Percentiles rank a stretch among this genome's conserved stretches.
phyloP scores from a whole-genome alignment of 139 green algal species.

The Trebouxia sp. region DNA sequence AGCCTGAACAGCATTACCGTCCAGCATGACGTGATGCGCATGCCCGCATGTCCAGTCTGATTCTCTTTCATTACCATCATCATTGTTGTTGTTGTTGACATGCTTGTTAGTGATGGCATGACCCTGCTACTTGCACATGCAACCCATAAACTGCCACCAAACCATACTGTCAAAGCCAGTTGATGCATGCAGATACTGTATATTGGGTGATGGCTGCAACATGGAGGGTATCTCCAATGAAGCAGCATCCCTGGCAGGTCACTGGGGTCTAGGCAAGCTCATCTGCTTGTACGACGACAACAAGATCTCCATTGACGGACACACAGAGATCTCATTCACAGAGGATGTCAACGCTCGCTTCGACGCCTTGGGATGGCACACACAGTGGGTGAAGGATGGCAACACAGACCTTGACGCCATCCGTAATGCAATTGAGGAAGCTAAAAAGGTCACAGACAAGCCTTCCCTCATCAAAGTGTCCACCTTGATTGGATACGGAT shows the following conservation, averaged over 20 bases:
- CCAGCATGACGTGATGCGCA: too few species aligned
- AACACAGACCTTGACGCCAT: constrained; percentile 94
- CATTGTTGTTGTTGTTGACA: too few species aligned
- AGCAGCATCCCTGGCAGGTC: constrained; percentile 93
- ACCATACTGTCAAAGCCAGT: neutral
- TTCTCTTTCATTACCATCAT: too few species aligned
- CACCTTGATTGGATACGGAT: constrained; percentile 99
- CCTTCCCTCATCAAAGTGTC: constrained; percentile 91
- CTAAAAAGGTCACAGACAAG: constrained; percentile 90
- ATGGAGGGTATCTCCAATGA: constrained; percentile 99
- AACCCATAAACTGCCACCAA: neutral
- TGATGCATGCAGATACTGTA: constrained; percentile 82
- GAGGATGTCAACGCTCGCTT: constrained; percentile 95
- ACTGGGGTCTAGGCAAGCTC: constrained; percentile 99
- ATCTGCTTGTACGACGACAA: constrained; percentile 99
- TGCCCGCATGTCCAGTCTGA: too few species aligned
- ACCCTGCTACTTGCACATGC: too few species aligned
- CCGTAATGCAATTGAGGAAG: constrained; percentile 73
- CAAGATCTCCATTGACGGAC: constrained; percentile 98
- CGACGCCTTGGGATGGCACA: constrained; percentile 91
- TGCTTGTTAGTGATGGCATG: too few species aligned
- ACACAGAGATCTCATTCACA: constrained; percentile 99
- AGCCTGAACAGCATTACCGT: too few species aligned
- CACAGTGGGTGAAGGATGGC: constrained; percentile 86
- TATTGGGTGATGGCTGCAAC: constrained; percentile 98